Conservation (phyloP, 345 rosid genomes). For the Melastoma malabathricum region DNA sequence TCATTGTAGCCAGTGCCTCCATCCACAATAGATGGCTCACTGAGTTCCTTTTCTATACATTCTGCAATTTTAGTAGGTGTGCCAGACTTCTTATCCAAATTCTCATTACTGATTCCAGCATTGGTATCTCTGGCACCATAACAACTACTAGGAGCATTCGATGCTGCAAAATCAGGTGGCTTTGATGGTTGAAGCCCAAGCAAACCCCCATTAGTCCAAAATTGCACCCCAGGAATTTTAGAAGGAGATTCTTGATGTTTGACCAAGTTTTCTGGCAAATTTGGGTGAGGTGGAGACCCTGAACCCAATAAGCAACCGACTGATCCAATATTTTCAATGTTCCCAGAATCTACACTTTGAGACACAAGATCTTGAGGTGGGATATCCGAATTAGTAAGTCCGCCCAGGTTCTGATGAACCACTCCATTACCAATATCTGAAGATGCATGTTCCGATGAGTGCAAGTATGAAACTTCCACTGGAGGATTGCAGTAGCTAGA, state of each 20-base stretch:
- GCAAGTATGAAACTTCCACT: conserved; percentile 11
- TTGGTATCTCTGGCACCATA: conserved; percentile 7
- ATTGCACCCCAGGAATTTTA: conserved; percentile 24
- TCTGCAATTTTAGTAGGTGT: conserved; percentile 18
- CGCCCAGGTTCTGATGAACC: conserved; percentile 15
- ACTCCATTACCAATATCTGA: conserved; percentile 16
- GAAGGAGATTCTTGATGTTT: conserved; percentile 26
- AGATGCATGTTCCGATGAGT: conserved; percentile 16
- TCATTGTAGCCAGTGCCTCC: conserved; percentile 2
- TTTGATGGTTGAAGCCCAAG: conserved; percentile 86
- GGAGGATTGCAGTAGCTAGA: conserved; percentile 11
- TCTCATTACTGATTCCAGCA: conserved; percentile 5
- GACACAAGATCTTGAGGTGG: conserved; percentile 2
- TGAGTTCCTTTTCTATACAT: conserved; percentile 6
- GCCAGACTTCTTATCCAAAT: conserved; percentile 17
- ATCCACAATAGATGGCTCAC: conserved; percentile 8
- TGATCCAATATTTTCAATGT: too few relatives aligned
- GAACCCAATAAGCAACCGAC: too few relatives aligned
- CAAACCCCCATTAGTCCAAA: conserved; percentile 94
- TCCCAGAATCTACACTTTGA: too few relatives aligned
- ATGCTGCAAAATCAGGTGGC: conserved; percentile 69
- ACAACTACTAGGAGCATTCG: conserved; percentile 25
- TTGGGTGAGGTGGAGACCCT: conserved; percentile 9
- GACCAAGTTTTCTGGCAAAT: not conserved
- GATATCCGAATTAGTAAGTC: conserved; percentile 24